Percentiles rank a stretch among this genome's conserved stretches.
Evolutionary conservation across 2,329 filamentous ascomycete species (phyloP).

Genomic region (Cladobotryum mycophilum): DNA sequence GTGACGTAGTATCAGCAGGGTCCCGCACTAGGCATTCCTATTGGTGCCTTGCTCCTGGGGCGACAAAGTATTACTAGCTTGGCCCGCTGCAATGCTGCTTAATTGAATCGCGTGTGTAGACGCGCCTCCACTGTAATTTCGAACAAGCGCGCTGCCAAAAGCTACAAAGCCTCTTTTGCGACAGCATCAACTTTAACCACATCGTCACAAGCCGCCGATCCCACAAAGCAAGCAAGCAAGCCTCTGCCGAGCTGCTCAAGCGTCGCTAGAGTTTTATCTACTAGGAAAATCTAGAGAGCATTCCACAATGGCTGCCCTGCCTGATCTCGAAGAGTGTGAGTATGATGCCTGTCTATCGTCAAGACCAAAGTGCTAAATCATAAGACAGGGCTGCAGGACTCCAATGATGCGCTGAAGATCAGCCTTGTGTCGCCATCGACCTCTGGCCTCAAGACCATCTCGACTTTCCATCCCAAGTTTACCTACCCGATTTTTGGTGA

Average conservation of each 20-base stretch:
- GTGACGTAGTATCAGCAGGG: too few relatives aligned
- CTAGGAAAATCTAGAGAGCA: neutral
- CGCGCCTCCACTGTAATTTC: slow-evolving; percentile 11
- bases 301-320: slow-evolving; percentile 23
- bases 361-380: neutral
- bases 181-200: neutral
- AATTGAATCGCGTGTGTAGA: slow-evolving; percentile 21
- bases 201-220: too few relatives aligned
- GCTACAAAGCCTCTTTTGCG: slow-evolving; percentile 10
- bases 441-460: slow-evolving; percentile 48
- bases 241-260: too few relatives aligned
- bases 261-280: neutral
- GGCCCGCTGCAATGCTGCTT: slow-evolving; percentile 11
- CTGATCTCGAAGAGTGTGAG: slow-evolving; percentile 30
- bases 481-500: slow-evolving; percentile 92
- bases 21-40: neutral
- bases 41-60: slow-evolving; percentile 1
- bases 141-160: slow-evolving; percentile 6
- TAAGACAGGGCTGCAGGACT: slow-evolving; percentile 49
- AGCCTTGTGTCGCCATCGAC: slow-evolving; percentile 49
- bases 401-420: slow-evolving; percentile 58
- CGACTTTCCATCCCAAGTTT: slow-evolving; percentile 74
- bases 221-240: neutral
- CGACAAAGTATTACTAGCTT: neutral
- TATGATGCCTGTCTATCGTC: neutral